Evolutionary conservation across 2,329 filamentous ascomycete species (phyloP).

Genomic region (Aspergillus sp.): DNA sequence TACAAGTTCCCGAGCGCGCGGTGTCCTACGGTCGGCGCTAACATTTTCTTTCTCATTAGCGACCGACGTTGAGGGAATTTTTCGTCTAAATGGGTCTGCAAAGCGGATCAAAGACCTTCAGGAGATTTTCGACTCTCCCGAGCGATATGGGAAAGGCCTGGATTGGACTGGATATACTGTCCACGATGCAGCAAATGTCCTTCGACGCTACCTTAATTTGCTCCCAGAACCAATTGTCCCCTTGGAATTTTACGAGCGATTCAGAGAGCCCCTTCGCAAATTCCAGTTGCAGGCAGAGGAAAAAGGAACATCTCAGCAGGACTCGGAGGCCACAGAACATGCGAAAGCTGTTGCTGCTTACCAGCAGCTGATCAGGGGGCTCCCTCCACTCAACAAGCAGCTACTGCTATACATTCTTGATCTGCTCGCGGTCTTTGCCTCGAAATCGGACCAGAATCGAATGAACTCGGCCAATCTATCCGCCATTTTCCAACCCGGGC

Average conservation of each 20-base stretch:
- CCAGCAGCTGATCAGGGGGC: conserved; percentile 85
- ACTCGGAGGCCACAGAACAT: conserved; percentile 73
- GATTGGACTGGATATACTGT: conserved; percentile 98
- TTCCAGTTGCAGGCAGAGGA: conserved; percentile 70
- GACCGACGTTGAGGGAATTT: conserved; percentile 93
- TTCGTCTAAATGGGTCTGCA: conserved; percentile 91
- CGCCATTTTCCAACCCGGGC: conserved; percentile 95
- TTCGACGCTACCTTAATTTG: conserved; percentile 93
- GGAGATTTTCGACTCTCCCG: conserved; percentile 86
- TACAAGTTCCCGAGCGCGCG: conserved; percentile 45
- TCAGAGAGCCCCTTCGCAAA: conserved; percentile 75
- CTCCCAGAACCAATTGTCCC: conserved; percentile 96
- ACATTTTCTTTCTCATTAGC: conserved; percentile 52
- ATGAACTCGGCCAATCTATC: conserved; percentile 95
- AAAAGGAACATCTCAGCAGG: conserved; percentile 65
- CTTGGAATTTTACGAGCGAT: conserved; percentile 86
- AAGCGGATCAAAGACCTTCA: conserved; percentile 98
- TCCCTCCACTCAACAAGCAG: conserved; percentile 90
- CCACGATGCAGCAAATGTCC: conserved; percentile 95
- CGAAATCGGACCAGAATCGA: conserved; percentile 92
- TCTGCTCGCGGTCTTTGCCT: conserved; percentile 91
- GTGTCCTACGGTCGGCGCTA: not conserved
- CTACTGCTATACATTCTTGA: conserved; percentile 94
- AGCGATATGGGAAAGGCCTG: conserved; percentile 92
- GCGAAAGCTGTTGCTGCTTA: conserved; percentile 76